Percentiles rank a stretch among this genome's conserved stretches.
phyloP scores from a whole-genome alignment of 2,329 filamentous ascomycete genomes.

The Fusarium anguioides region DNA sequence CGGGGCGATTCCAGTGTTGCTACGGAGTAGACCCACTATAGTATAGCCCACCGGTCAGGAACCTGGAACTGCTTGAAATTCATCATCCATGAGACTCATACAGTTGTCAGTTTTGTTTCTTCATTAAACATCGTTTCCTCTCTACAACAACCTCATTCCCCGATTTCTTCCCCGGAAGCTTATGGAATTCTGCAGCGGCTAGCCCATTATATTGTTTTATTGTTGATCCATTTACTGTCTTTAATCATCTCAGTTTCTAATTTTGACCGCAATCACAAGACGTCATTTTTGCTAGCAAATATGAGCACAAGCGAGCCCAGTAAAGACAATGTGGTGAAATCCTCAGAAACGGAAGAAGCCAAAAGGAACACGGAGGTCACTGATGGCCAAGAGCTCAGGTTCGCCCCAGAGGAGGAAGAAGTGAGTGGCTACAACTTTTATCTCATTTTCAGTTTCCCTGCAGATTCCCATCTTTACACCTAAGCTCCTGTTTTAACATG shows the following conservation, averaged over 20 bases:
- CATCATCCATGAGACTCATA: slow-evolving; percentile 14
- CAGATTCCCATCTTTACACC: not conserved
- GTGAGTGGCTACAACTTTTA: slow-evolving; percentile 51
- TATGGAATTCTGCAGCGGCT: not conserved
- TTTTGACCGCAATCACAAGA: not conserved
- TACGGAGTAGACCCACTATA: slow-evolving; percentile 2
- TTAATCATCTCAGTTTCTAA: not conserved
- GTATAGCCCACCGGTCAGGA: too few species aligned
- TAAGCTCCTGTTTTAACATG: not conserved
- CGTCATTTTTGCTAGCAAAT: not conserved
- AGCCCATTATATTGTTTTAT: not conserved
- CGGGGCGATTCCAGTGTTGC: not conserved
- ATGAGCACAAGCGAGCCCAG: slow-evolving; percentile 14
- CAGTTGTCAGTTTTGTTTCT: not conserved
- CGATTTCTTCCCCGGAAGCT: not conserved
- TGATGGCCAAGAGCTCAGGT: slow-evolving; percentile 50
- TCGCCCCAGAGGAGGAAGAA: slow-evolving; percentile 67
- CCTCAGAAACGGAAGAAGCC: not conserved
- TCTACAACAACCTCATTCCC: not conserved
- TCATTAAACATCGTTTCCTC: not conserved
- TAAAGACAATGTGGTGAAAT: not conserved
- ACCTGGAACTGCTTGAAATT: slow-evolving; percentile 7
- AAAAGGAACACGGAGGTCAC: not conserved
- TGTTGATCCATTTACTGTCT: too few species aligned
- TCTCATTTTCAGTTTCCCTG: not conserved